phyloP scores from a whole-genome alignment of 257 asterid species.

The Orobanche coerulescens region DNA sequence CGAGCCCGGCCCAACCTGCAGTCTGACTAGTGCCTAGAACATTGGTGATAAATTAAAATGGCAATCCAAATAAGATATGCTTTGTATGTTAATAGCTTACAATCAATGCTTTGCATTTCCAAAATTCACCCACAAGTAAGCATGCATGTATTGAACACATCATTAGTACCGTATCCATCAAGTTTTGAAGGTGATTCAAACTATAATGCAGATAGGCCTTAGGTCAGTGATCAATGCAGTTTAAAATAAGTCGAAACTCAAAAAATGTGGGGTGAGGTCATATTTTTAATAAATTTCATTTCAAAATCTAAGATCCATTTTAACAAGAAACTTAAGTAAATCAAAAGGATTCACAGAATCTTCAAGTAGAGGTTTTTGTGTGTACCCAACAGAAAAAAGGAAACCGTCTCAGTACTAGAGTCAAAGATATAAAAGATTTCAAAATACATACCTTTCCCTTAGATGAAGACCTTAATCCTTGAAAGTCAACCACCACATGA shows the following conservation, averaged over 20 bases:
- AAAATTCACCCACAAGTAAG: conserved; percentile 2
- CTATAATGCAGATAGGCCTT: neutral
- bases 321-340: neutral
- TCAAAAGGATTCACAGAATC: neutral
- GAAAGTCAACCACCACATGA: conserved; percentile 61
- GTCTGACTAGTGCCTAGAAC: no score
- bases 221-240: neutral
- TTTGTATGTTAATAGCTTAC: neutral
- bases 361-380: neutral
- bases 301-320: neutral
- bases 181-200: neutral
- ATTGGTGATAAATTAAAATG: neutral
- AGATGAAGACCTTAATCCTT: conserved; percentile 44
- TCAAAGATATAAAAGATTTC: neutral
- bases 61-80: neutral
- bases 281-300: neutral
- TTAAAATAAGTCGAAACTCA: neutral
- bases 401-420: conserved; percentile 5
- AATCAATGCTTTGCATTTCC: neutral
- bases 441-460: conserved; percentile 46
- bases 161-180: neutral
- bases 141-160: neutral
- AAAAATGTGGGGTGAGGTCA: neutral
- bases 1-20: no score
- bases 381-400: neutral